Evolutionary conservation across 139 green algal species (phyloP).

Genomic region (Yamagishiella unicocca): DNA sequence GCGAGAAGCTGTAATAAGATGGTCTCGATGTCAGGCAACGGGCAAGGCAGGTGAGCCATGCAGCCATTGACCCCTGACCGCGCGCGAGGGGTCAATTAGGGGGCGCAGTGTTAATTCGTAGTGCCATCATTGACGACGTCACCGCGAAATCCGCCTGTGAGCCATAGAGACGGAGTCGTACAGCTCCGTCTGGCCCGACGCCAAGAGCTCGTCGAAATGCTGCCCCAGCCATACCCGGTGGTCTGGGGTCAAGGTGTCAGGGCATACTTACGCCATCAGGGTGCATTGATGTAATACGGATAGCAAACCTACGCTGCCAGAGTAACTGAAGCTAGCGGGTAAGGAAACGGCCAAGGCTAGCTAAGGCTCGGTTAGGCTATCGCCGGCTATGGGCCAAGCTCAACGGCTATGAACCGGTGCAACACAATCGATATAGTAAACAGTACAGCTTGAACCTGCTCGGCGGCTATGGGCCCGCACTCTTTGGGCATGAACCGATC

Average conservation of each 20-base stretch:
- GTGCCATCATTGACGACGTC: background rate
- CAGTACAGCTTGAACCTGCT: too few relatives aligned
- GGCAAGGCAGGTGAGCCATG: background rate
- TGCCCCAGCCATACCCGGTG: background rate
- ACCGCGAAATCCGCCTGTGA: background rate
- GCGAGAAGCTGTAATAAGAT: background rate
- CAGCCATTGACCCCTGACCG: conserved; percentile 12
- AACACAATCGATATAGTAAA: too few relatives aligned
- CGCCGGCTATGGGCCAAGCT: too few relatives aligned
- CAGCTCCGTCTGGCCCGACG: background rate
- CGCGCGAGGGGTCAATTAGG: background rate
- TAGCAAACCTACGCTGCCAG: too few relatives aligned
- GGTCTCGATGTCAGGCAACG: background rate
- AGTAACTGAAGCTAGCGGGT: too few relatives aligned
- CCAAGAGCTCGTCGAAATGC: background rate
- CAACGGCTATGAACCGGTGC: too few relatives aligned
- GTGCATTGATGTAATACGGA: too few relatives aligned
- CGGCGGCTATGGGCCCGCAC: too few relatives aligned
- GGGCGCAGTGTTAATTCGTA: background rate
- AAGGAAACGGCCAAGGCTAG: too few relatives aligned
- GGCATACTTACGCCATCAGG: too few relatives aligned
- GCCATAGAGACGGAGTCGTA: background rate
- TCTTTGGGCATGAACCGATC: too few relatives aligned
- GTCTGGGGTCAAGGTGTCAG: background rate
- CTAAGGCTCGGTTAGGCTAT: too few relatives aligned